A percentile compares a stretch with the other conserved stretches of the same genome.
These are phyloP conservation scores for Trichophyton verrucosum DNA, from an alignment of 2,329 filamentous ascomycete genomes.

Conservation along the genomic window DNA sequence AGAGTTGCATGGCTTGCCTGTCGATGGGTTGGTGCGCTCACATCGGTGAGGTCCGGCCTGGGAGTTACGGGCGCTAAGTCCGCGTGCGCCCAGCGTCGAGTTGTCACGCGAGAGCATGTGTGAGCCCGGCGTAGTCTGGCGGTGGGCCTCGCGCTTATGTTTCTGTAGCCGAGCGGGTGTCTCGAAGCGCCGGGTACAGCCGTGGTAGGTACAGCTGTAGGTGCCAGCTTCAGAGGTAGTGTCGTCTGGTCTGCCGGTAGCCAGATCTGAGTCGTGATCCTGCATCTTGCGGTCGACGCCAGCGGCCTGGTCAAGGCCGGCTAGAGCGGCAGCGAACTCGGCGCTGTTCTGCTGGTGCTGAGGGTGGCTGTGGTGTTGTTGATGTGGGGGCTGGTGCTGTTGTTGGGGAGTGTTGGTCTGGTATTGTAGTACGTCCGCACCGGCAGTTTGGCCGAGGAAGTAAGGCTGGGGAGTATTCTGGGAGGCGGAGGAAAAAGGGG, in stretches of 20 bases:
- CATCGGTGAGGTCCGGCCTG: conserved; percentile 91
- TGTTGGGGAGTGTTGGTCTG: conserved; percentile 18
- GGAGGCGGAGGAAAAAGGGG: neutral
- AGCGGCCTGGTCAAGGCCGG: conserved; percentile 20
- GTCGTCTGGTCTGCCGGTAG: conserved; percentile 42
- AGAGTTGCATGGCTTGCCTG: conserved; percentile 86
- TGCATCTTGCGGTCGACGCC: conserved; percentile 39
- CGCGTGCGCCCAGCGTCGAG: conserved; percentile 30
- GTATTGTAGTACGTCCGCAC: conserved; percentile 7
- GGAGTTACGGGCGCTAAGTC: conserved; percentile 51
- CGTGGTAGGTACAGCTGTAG: conserved; percentile 93
- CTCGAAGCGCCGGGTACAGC: conserved; percentile 78
- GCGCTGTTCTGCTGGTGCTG: conserved; percentile 16
- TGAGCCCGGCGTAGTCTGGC: conserved; percentile 51
- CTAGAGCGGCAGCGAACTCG: conserved; percentile 11
- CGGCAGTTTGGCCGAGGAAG: conserved; percentile 7
- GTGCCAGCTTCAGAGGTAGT: conserved; percentile 69
- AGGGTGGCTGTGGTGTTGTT: conserved; percentile 7
- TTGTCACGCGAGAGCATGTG: conserved; percentile 29
- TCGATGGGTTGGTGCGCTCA: conserved; percentile 85
- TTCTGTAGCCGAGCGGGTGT: conserved; percentile 77
- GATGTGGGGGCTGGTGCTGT: conserved; percentile 12
- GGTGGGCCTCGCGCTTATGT: conserved; percentile 88
- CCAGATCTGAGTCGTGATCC: conserved; percentile 18
- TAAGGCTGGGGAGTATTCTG: conserved; percentile 17